Evolutionary conservation across 1,284 basidiomycete species (phyloP).

Genomic region (Moniliella sp.): DNA sequence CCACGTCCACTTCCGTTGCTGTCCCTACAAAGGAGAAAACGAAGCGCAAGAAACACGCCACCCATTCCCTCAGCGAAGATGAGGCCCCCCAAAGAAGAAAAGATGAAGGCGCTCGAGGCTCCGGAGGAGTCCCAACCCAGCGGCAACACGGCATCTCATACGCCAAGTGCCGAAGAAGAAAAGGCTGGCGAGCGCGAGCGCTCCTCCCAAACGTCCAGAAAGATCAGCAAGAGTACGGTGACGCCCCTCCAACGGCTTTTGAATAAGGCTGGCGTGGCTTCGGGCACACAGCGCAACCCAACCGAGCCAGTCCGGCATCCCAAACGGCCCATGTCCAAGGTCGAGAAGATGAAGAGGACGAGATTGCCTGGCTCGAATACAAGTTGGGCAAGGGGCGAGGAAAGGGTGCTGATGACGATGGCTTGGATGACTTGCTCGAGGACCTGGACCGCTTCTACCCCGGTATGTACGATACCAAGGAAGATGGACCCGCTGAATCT

Average conservation of each 20-base stretch:
- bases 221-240: constrained; percentile 4
- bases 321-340: no score
- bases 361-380: constrained; percentile 29
- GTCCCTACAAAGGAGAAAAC: background rate
- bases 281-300: no score
- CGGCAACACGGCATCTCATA: no score
- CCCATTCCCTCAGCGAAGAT: no score
- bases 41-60: no score
- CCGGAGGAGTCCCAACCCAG: no score
- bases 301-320: no score
- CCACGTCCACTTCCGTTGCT: background rate
- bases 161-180: no score
- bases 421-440: constrained; percentile 9
- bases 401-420: constrained; percentile 4
- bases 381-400: constrained; percentile 9
- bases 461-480: constrained; percentile 9
- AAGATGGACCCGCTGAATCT: constrained; percentile 1
- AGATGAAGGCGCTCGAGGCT: no score
- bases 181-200: background rate
- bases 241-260: no score
- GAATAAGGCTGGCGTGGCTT: no score
- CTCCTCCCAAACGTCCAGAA: constrained; percentile 1
- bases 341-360: constrained; percentile 26
- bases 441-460: constrained; percentile 19
- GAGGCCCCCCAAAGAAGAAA: no score